These are phyloP conservation scores for Ochetophila trinervis DNA, from an alignment of 306 rosid genomes.

Conservation along the genomic window DNA sequence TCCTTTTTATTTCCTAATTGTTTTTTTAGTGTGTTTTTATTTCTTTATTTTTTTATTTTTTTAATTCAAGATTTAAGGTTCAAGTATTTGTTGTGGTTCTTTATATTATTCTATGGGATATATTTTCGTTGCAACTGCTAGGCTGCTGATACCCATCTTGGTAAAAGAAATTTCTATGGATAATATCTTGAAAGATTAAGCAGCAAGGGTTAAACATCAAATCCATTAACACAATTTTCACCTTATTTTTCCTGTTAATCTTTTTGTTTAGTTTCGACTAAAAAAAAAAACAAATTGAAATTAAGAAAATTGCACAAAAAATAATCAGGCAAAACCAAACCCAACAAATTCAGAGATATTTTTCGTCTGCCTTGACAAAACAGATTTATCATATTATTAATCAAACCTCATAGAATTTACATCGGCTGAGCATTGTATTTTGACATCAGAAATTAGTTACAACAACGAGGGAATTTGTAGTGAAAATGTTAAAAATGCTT, in stretches of 20 bases:
- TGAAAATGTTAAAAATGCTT: neutral
- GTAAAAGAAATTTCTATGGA: too few relatives aligned
- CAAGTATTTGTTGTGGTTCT: neutral
- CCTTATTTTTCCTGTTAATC: too few relatives aligned
- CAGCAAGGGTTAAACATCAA: too few relatives aligned
- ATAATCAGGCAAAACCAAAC: neutral
- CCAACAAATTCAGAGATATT: neutral
- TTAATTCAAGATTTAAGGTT: too few relatives aligned
- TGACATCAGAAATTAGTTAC: conserved; percentile 9
- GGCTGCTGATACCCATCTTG: too few relatives aligned
- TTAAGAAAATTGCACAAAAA: neutral
- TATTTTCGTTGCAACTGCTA: too few relatives aligned
- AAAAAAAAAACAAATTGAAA: too few relatives aligned
- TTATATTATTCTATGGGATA: neutral
- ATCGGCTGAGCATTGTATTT: neutral
- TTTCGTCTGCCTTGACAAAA: neutral
- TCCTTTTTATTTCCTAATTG: neutral
- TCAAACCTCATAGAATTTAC: conserved; percentile 19
- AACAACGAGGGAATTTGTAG: conserved; percentile 8
- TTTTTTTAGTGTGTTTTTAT: neutral
- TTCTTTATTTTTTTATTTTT: neutral
- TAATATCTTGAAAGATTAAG: too few relatives aligned
- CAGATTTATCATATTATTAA: conserved; percentile 5
- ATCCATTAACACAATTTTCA: too few relatives aligned
- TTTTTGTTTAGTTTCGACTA: too few relatives aligned